Evolutionary conservation across 1,284 basidiomycete genomes (phyloP).

Genomic region (Tetrapyrgos nigripes): DNA sequence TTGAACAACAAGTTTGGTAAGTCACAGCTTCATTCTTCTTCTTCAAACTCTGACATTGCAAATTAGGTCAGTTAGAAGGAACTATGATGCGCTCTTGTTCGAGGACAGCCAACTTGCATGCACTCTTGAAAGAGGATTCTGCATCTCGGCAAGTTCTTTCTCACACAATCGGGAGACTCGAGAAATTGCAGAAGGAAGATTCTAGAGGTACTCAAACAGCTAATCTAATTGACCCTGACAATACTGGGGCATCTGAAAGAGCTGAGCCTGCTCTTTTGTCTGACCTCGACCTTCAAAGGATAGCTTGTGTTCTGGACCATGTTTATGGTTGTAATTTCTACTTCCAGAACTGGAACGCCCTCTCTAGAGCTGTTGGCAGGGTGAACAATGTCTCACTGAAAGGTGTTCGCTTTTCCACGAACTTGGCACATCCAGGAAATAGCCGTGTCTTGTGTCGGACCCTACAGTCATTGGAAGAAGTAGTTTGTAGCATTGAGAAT

Average conservation of each 20-base stretch:
- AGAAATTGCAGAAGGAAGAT: neutral
- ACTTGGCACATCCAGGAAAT: neutral
- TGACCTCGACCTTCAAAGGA: neutral
- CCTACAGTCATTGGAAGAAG: neutral
- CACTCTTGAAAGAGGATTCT: neutral
- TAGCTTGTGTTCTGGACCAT: neutral
- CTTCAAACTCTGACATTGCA: neutral
- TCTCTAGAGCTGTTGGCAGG: neutral
- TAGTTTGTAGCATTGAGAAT: neutral
- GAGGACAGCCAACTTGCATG: neutral
- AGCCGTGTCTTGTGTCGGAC: neutral
- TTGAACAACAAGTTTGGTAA: neutral
- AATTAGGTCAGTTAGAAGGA: neutral
- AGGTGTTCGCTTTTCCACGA: neutral
- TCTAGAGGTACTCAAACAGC: neutral
- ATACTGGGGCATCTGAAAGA: neutral
- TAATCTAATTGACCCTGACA: neutral
- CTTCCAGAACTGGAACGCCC: neutral
- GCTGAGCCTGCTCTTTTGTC: neutral
- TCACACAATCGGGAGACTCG: neutral
- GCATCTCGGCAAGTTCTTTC: neutral
- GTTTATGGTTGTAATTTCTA: neutral
- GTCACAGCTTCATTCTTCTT: neutral
- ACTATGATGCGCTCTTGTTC: neutral
- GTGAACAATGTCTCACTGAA: neutral